Conservation (phyloP, 331 rosid species). For the Erythrophleum ivorense region DNA sequence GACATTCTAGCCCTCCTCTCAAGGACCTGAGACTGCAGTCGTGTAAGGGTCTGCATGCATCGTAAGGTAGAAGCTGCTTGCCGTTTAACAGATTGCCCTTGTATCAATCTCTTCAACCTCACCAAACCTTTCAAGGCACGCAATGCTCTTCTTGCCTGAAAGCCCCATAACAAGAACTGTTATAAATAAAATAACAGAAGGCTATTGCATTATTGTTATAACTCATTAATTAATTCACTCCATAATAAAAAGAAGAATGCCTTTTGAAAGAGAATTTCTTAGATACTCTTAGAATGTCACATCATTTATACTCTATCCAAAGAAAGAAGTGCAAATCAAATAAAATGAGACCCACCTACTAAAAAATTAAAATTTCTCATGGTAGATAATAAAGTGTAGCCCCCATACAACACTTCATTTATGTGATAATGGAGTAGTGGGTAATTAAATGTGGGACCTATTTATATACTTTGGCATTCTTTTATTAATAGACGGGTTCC, state of each 20-base stretch:
- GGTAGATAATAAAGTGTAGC: too few relatives aligned
- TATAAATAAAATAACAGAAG: not conserved
- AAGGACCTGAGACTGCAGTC: conserved; percentile 78
- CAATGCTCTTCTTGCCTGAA: conserved; percentile 82
- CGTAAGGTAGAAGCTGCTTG: conserved; percentile 77
- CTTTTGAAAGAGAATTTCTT: not conserved
- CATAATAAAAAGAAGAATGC: conserved; percentile 4
- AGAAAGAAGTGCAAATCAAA: too few relatives aligned
- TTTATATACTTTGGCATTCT: too few relatives aligned
- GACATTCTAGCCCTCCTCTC: conserved; percentile 78
- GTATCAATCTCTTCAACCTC: conserved; percentile 77
- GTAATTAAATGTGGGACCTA: too few relatives aligned
- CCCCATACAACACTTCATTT: too few relatives aligned
- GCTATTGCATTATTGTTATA: conserved; percentile 7
- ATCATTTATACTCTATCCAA: too few relatives aligned
- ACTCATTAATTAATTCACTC: not conserved
- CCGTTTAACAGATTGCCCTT: conserved; percentile 79
- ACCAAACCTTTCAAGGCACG: conserved; percentile 79
- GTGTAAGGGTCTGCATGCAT: conserved; percentile 91
- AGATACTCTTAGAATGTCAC: too few relatives aligned
- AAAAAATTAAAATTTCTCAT: too few relatives aligned
- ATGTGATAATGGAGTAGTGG: too few relatives aligned
- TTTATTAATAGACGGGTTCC: too few relatives aligned
- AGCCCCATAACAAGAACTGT: conserved; percentile 37
- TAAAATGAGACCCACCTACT: too few relatives aligned